Conservation (phyloP, 345 rosid species). For the Passiflora organensis region DNA sequence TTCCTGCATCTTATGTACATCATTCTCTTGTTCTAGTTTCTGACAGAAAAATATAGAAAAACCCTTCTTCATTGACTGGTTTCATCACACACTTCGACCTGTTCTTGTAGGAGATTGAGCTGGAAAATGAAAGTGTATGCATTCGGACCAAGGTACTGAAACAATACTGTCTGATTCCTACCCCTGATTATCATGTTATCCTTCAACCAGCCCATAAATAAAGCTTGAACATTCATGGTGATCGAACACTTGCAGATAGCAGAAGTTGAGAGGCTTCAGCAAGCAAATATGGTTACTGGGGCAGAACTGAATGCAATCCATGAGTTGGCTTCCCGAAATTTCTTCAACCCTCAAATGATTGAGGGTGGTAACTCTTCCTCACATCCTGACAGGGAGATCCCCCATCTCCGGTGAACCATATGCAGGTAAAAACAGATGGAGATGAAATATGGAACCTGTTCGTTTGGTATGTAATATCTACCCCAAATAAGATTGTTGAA, state of each 20-base stretch:
- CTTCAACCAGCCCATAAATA: background rate
- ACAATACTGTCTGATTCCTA: background rate
- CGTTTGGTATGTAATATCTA: too few relatives aligned
- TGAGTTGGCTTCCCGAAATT: constrained; percentile 76
- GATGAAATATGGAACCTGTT: too few relatives aligned
- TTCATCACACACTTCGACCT: background rate
- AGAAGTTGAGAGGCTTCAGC: constrained; percentile 45
- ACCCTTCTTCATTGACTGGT: background rate
- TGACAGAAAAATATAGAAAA: background rate
- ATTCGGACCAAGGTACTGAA: constrained; percentile 60
- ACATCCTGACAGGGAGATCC: constrained; percentile 63
- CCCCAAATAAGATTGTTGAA: too few relatives aligned
- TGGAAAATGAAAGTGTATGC: constrained; percentile 73
- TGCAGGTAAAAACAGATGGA: too few relatives aligned
- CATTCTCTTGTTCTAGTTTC: background rate
- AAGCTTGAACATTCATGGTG: background rate
- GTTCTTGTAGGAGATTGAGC: constrained; percentile 69
- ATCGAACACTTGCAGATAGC: constrained; percentile 42
- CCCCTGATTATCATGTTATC: background rate
- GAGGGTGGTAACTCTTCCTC: constrained; percentile 45
- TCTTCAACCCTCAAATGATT: constrained; percentile 63
- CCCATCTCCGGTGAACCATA: constrained; percentile 92
- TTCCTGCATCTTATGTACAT: background rate
- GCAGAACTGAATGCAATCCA: constrained; percentile 73
- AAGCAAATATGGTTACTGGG: constrained; percentile 62